Evolutionary conservation across 1,139 yeast species (phyloP).

Genomic region (Sugiyamaella castrensis): DNA sequence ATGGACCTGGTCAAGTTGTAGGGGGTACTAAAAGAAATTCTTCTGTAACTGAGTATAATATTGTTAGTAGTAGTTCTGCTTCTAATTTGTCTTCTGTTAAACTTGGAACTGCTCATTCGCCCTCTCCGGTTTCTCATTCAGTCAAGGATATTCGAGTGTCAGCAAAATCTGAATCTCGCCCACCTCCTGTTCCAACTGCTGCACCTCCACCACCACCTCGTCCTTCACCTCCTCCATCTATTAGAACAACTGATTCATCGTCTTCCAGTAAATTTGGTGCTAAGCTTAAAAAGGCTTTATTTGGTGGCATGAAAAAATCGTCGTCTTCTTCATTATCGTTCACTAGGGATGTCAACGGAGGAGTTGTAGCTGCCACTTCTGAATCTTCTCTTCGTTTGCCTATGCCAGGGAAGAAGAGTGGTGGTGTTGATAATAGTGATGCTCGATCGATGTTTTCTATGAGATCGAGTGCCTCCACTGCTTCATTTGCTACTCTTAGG

Average conservation of each 20-base stretch:
- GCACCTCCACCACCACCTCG: slow-evolving; percentile 11
- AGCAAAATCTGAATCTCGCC: slow-evolving; percentile 5
- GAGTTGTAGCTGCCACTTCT: slow-evolving; percentile 2
- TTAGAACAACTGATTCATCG: not conserved
- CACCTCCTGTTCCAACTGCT: slow-evolving; percentile 5
- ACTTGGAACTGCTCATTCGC: not conserved
- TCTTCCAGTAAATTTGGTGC: slow-evolving; percentile 8
- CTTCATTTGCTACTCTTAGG: slow-evolving; percentile 32
- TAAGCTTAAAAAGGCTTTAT: slow-evolving; percentile 5
- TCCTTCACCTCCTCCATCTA: slow-evolving; percentile 5
- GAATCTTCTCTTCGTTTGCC: slow-evolving; percentile 6
- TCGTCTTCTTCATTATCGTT: slow-evolving; percentile 3
- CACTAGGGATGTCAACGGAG: slow-evolving; percentile 1
- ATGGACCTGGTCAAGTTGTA: too few relatives aligned
- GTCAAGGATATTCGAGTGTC: slow-evolving; percentile 10
- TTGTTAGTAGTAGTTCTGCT: not conserved
- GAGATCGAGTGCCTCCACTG: slow-evolving; percentile 28
- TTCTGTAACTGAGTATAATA: not conserved
- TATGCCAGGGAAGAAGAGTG: slow-evolving; percentile 3
- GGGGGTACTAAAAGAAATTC: too few relatives aligned
- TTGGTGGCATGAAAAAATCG: not conserved
- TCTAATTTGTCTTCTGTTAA: not conserved
- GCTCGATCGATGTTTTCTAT: slow-evolving; percentile 26
- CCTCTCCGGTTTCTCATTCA: slow-evolving; percentile 4
- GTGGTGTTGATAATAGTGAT: slow-evolving; percentile 20